Base-by-base conservation (phyloP, 495 filamentous ascomycete genomes). In the Hyphodiscus hymeniophilus region DNA sequence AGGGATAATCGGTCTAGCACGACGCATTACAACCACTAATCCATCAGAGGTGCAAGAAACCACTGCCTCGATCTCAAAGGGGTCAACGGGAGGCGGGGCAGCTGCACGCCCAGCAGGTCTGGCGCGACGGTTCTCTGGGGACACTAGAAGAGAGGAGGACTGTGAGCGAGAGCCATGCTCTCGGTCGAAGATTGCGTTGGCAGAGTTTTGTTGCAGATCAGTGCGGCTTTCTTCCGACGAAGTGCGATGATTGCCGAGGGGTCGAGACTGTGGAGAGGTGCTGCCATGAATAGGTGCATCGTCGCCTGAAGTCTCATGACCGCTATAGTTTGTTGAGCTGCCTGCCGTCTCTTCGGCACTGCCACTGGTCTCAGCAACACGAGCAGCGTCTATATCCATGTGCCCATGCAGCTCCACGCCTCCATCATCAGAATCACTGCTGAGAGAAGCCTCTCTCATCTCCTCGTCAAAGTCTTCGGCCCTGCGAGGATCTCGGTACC, bases 11-110 rank as follows among this genome's bases (percentile, higher is more conserved):
- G 87, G 81, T 21, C 84, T 72, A 22, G 88, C 87, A 40, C 76
- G 79, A 33, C 88, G 83, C 10, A 94, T 70, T 23, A 91, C 81
- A 15, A 94, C 87, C 7, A 94, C 88, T 11, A 94, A 68, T 10
- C 88, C 88, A 61, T 94, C 89, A 1, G 89, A 94, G 2, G 88
- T 89, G 61, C 88, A 94, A 5, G 88, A 94, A 31, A 94, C 81
- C 16, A 94, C 88, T 11, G 88, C 87, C 64, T 94, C 88, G 31
- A 94, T 66, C 57, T 92, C 87, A 44, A 84, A 68, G 7, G 58
- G 60, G 16, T 67, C 63, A 20, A 35, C 16, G 0, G 15, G 30
- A 23, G 52, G 45, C 42, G n/a, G 24, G 17, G 21, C 26, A 8
- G 32, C 15, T 38, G 32, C 24, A 41, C n/a, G 18, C 7, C 12